Evolutionary conservation across 148 eudicot genomes (phyloP).

Genomic region (Dysphania ambrosioides): DNA sequence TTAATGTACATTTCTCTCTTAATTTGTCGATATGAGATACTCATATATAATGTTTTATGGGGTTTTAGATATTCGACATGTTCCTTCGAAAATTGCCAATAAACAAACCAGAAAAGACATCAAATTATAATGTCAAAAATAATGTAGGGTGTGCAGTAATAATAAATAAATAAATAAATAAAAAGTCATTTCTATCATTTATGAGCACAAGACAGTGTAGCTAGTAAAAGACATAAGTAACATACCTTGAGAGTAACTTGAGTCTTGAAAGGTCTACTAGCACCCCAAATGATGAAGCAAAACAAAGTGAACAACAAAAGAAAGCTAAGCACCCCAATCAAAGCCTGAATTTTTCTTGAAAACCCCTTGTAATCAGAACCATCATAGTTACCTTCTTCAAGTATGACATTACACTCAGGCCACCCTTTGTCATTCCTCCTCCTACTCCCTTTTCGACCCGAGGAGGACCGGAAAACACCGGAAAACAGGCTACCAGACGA

Average conservation of each 20-base stretch:
- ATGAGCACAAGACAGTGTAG: no score
- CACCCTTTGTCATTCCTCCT: constrained; percentile 85
- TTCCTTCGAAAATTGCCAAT: no score
- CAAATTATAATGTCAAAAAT: no score
- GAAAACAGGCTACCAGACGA: constrained; percentile 89
- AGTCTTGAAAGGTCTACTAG: constrained; percentile 68
- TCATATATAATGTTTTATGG: no score
- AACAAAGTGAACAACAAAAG: constrained; percentile 61
- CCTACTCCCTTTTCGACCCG: constrained; percentile 64
- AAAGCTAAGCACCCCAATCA: constrained; percentile 54
- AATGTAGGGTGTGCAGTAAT: no score
- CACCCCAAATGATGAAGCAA: constrained; percentile 93
- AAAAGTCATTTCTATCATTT: no score
- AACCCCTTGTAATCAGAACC: constrained; percentile 48
- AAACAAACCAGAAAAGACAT: no score
- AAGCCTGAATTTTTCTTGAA: constrained; percentile 52
- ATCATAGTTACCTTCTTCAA: constrained; percentile 85
- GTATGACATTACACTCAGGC: constrained; percentile 95
- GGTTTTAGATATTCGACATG: no score
- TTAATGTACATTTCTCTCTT: no score
- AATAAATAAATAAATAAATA: no score
- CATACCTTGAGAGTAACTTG: constrained; percentile 67
- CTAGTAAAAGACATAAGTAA: not conserved
- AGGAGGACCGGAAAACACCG: constrained; percentile 87
- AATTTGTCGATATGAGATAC: no score